Base-by-base conservation (phyloP, 768 basidiomycete species). In the Phlebiopsis flavidoalba region DNA sequence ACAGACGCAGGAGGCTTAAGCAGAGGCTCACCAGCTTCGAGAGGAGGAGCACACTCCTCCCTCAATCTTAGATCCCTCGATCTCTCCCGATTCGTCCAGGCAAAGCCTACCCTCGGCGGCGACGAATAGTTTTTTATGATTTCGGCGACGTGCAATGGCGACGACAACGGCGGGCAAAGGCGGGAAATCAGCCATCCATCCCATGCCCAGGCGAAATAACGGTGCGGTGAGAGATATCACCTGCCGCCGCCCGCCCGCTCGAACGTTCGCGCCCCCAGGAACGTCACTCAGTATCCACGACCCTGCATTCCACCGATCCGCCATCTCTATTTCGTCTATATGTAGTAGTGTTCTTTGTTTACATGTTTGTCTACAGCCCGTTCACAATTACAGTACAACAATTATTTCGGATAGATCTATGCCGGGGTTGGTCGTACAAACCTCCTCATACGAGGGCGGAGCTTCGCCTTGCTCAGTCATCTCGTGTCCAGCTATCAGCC, bases 401-500 rank as follows among this genome's bases (percentile, higher is more conserved):
- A 31, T 31, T 31, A 31, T 31, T 31, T 31, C 26, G 26, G 26
- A 31, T 43, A 43, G 17, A 43, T 43, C 17, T 17, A 43, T 17
- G 40, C 40, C 40, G 40, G 40, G 12, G 17, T 43, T 17, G 31
- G 52, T 15, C 52, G 36, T 8, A 55, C 54, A 10, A n/a, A 57
- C 46, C 51, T 61, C 70, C 43, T 75, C 76, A 69, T 95, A 94
- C n/a, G 84, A 77, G 3, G 95, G 95, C 0, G 95, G 95, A 8
- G 82, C 81, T 71, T 97, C 94, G 7, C 95, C 95, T 15, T 79
- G 77, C 67, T 89, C 87, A 51, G 81, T 89, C n/a, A n/a, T n/a
- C 71, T 90, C 89, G 70, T 88, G 86, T 22, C 95, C 95, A 11
- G 89, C 83, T 43, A 97, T 80, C 19, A 97, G 80, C 24, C 88